phyloP scores from a whole-genome alignment of 257 asterid species.

The Cruciata laevipes region DNA sequence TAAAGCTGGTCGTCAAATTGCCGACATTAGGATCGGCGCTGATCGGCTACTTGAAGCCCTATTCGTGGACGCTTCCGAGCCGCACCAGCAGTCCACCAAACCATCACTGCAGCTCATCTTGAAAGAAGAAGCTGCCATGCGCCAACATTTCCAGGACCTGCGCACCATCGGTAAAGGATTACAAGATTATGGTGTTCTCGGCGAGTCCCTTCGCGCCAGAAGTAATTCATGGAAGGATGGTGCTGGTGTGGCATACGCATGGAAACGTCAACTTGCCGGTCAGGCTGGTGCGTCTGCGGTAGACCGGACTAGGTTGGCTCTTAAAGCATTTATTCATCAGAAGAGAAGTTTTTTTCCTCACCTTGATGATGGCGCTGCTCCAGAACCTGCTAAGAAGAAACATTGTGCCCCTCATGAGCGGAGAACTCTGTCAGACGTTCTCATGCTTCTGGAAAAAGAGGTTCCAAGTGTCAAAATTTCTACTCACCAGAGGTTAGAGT shows the following conservation, averaged over 20 bases:
- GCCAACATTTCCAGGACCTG: constrained; percentile 68
- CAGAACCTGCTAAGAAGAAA: constrained; percentile 57
- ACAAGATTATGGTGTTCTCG: constrained; percentile 89
- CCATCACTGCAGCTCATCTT: constrained; percentile 52
- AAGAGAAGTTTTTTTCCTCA: constrained; percentile 82
- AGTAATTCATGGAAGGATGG: constrained; percentile 99
- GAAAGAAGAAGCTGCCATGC: constrained; percentile 72
- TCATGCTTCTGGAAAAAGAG: constrained; percentile 60
- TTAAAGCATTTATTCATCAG: constrained; percentile 84
- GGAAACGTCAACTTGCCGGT: constrained; percentile 99
- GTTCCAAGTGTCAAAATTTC: constrained; percentile 55
- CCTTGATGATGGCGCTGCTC: constrained; percentile 49
- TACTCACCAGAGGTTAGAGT: constrained; percentile 69
- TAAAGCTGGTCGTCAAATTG: constrained; percentile 84
- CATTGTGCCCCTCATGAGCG: constrained; percentile 45
- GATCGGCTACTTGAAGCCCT: constrained; percentile 85
- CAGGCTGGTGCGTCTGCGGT: constrained; percentile 99
- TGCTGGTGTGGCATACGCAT: constrained; percentile 97
- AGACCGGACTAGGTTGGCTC: constrained; percentile 97
- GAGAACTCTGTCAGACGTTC: constrained; percentile 54
- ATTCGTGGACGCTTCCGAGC: constrained; percentile 51
- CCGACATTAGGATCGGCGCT: constrained; percentile 85
- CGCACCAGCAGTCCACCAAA: constrained; percentile 52
- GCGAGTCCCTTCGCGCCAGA: constrained; percentile 76
- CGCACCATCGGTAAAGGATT: constrained; percentile 81